Evolutionary conservation across 2,329 filamentous ascomycete genomes (phyloP), one percentile per base, ranked within the genome.

Genomic region (Paraphoma sp.): DNA sequence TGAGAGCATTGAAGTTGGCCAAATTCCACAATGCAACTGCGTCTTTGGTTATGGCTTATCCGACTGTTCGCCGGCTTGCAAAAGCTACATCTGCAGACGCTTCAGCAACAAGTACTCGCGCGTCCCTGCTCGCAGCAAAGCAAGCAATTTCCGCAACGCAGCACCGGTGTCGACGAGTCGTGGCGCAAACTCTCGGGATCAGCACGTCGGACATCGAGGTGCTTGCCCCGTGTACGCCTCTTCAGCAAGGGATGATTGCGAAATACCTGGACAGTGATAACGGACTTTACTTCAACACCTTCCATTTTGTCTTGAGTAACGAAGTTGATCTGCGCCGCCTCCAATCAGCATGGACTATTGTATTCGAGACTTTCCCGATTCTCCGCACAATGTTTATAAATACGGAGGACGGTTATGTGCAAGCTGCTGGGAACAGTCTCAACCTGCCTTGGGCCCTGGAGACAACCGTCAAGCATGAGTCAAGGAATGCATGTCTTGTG

Each of bases 161-260:
- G 11, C 88, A 92, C 64, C 83, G 83, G 50, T 81, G 92, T 71
- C 79, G 82, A 5, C 76, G 82, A 10, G 63, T 74, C 6, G 82
- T 85, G 6, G 85, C 85, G 16, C 79, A 79, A 6, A 75, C 79
- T 3, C 78, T 96, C 0, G 75, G 76, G 0, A 60, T 89, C 1
- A 66, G 79, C 0, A 73, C 79, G 1, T 69, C 76, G 6, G 79
- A 87, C 1, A 83, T 97, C 9, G 89, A 95, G 68, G 85, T 86
- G 55, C 85, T 97, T 49, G 87, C 87, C 0, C 93, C 93, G 4
- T 97, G 93, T 70, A 96, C 93, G 0, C 86, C 93, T 0, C 79
- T 97, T 1, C 93, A 97, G 69, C 87, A 94, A 71, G 93, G 93
- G 0, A 94, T 97, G 80, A 86, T 97, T 48, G 89, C 89, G 6